Evolutionary conservation across 768 basidiomycete genomes (phyloP), one percentile per base, ranked within the genome.

Genomic region (Arthromyces matolae): DNA sequence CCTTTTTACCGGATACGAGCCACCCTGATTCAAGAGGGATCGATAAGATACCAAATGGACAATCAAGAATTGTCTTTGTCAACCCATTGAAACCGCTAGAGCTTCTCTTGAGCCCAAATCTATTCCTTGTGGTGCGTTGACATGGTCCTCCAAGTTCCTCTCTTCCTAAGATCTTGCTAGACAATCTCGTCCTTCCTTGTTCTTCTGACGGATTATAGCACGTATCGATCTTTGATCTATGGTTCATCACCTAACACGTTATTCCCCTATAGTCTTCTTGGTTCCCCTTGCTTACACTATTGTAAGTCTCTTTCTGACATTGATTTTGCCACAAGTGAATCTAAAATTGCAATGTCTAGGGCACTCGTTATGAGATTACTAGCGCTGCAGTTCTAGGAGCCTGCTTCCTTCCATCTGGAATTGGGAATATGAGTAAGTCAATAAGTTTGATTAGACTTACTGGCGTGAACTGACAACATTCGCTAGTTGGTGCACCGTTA

Each of bases 251-350:
- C 65, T 10, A 61, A 65, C 36, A 64, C 43, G 37, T 55, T 14
- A 16, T 34, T 65, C 8, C n/a, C n/a, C n/a, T n/a, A n/a, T 13
- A 68, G 80, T 76, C 16, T 47, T 86, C 2, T 58, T 86, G 40
- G 60, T 83, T 10, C 86, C 86, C 0, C 63, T 89, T 5, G 73
- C 83, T 0, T 84, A 80, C 51, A 87, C 84, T 0, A 71, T 88
- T 23, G 86, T 86, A 51, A 52, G 80, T 63, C 7, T 33, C 20
- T 34, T 18, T 4, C 27, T 28, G n/a, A n/a, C n/a, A n/a, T n/a
- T n/a, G n/a, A 9, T 14, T 33, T 45, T 33, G 38, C 35, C 22
- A 18, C 27, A 0, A 27, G 7, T 2, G 2, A 28, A 14, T 28
- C 33, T 33, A 44, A 10, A 7, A 18, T 34, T 8, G 13, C 23